Evolutionary conservation across 2,329 filamentous ascomycete genomes (phyloP), one percentile per base, ranked within the genome.

Genomic region (Exophiala sp.): DNA sequence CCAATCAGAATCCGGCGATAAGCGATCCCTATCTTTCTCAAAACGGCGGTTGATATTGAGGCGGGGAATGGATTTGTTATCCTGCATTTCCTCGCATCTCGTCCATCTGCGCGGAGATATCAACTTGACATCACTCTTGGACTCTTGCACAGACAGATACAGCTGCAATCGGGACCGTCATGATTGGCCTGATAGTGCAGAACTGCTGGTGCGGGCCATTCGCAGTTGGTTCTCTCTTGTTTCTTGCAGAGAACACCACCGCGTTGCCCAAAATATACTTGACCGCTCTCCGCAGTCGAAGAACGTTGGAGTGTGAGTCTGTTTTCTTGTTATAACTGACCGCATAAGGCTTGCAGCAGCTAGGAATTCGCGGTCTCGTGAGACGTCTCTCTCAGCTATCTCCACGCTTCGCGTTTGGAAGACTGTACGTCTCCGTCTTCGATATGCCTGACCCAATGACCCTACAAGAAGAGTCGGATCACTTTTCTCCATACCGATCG

Each of bases 401-500:
- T 27, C 24, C 10, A 5, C 24, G 10, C 24, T 6, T 10, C 24
- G 24, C 10, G 24, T 27, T 27, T 5, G 6, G n/a, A 16, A 16
- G 5, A 5, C 18, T 8, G 13, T 8, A 16, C 13, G 13, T 22
- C n/a, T 10, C 35, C 13, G 16, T 38, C 29, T 38, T 24, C 43
- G 44, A 3, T 19, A 55, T 58, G 56, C 47, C 56, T 40, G 41
- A 51, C n/a, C 34, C 45, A 27, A 52, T 59, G 52, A 53, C 52
- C 16, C 46, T 59, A 42, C 48, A 58, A 35, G 50, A 52, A 43
- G 66, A 70, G 24, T 70, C 71, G 1, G 68, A 73, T 55, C 72
- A 77, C 48, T 79, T 80, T 61, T 79, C 76, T 19, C 78, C 78
- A 1, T 81, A 80, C 61, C 67, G 78, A 50, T 48, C 71, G 2